These are phyloP conservation scores for Candida arabinofermentans DNA, from an alignment of 805 yeast species.

Conservation along the genomic window DNA sequence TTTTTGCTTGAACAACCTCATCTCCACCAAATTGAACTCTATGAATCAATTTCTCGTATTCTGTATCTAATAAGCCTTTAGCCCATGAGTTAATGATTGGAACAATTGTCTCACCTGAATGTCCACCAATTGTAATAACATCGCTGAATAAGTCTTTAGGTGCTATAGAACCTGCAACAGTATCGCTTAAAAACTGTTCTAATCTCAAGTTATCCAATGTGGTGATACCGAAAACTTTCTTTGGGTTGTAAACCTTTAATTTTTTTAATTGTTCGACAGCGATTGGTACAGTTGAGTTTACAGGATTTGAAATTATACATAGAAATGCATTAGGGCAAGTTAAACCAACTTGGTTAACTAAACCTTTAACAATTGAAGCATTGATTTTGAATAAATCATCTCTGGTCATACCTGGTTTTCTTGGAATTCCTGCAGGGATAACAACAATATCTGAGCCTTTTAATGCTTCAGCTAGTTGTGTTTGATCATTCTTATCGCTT, in stretches of 20 bases:
- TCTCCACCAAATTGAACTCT: conserved; percentile 89
- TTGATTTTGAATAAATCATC: conserved; percentile 58
- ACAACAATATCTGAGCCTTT: conserved; percentile 45
- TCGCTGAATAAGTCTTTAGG: conserved; percentile 32
- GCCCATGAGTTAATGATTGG: conserved; percentile 40
- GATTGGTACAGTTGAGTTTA: conserved; percentile 58
- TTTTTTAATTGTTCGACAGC: conserved; percentile 54
- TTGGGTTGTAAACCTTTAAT: conserved; percentile 48
- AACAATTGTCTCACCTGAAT: conserved; percentile 90
- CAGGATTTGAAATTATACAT: conserved; percentile 56
- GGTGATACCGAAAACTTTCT: conserved; percentile 53
- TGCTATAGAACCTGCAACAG: conserved; percentile 2
- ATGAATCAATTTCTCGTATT: conserved; percentile 57
- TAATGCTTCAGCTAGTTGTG: conserved; percentile 39
- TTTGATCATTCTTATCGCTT: conserved; percentile 23
- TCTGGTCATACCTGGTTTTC: conserved; percentile 65
- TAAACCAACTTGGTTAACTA: conserved; percentile 49
- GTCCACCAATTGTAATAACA: conserved; percentile 73
- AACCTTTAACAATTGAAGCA: conserved; percentile 48
- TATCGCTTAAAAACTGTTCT: conserved; percentile 4
- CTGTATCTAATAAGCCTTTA: conserved; percentile 3
- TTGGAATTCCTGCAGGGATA: conserved; percentile 60
- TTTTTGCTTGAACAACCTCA: conserved; percentile 92
- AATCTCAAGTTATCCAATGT: conserved; percentile 53
- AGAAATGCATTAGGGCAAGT: conserved; percentile 48